Base-by-base conservation (phyloP, 2,329 filamentous ascomycete species). In the Aspergillus pseudonomiae region DNA sequence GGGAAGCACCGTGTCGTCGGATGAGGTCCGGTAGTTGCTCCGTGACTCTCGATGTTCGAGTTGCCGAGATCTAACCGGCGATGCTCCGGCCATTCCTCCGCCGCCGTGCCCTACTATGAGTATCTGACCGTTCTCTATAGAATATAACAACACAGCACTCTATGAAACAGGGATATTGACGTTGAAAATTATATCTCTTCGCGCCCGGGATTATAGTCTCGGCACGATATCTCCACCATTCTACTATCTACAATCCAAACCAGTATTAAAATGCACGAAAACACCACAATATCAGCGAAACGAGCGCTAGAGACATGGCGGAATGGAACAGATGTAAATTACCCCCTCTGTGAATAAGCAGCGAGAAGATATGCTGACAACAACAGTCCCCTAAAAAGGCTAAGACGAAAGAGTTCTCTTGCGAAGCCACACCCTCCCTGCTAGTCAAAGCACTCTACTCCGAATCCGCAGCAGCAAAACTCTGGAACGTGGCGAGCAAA, bases 401-500 rank as follows among this genome's bases (percentile, higher is more conserved):
- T 2, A 50, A 50, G 28, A 28, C 14, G 3, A 16, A n/a, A 12
- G 7, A 19, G n/a, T 2, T 50, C 1, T 5, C 14, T 28, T 2
- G 6, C 45, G 3, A 48, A n/a, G 1, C 46, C 6, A 30, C 24
- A 5, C 14, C 26, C 24, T 50, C 24, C 24, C 46, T 16, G 7
- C 5, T 50, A 50, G 46, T 50, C 54, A 43, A 59, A 5, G 45
- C 41, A 16, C 65, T 74, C 1, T 73, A 70, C 30, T 67, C 68
- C 1, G 59, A 60, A 10, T 67, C 67, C 6, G 61, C 59, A 2
- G 57, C 64, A 24, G 65, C 67, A 4, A 73, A 70, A 52, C 59
- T 73, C 10, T 73, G 71, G 71, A 60, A 36, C 1, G 66, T 72
- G 10, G 71, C 70, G 26, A 56, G 50, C 19, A 65, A 46, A 19